Evolutionary conservation across 2,329 filamentous ascomycete species (phyloP).

Genomic region (Phyllosticta paracitricarpa): DNA sequence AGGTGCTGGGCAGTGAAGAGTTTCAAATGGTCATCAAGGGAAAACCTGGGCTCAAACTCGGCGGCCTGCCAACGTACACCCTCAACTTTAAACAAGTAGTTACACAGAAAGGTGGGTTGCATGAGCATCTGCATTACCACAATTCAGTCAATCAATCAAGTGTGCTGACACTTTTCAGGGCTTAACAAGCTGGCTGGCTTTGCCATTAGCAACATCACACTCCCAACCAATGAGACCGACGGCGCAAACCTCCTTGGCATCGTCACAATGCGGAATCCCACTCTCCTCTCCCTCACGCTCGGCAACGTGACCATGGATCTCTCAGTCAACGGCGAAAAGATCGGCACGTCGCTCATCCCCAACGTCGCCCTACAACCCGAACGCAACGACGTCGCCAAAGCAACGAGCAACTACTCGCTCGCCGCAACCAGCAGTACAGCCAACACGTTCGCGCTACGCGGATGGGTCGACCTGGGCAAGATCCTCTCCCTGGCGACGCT

Average conservation of each 20-base stretch:
- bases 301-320: slow-evolving; percentile 56
- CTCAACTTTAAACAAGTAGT: slow-evolving; percentile 48
- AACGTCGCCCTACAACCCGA: slow-evolving; percentile 52
- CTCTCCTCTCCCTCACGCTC: slow-evolving; percentile 54
- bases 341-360: slow-evolving; percentile 49
- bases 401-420: not conserved
- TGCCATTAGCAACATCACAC: slow-evolving; percentile 30
- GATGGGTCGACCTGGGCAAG: slow-evolving; percentile 41
- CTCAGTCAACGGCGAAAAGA: slow-evolving; percentile 39
- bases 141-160: too few species aligned
- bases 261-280: slow-evolving; percentile 53
- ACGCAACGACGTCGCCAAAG: slow-evolving; percentile 14
- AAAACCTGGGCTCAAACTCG: slow-evolving; percentile 41
- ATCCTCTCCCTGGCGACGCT: slow-evolving; percentile 36
- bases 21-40: slow-evolving; percentile 43
- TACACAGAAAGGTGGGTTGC: slow-evolving; percentile 45
- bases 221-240: slow-evolving; percentile 25
- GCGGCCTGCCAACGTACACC: slow-evolving; percentile 37
- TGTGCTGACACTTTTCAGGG: slow-evolving; percentile 20
- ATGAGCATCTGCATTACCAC: not conserved
- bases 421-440: not conserved
- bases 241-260: slow-evolving; percentile 53
- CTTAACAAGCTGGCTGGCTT: slow-evolving; percentile 48
- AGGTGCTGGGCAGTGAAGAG: slow-evolving; percentile 39
- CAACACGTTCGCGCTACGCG: slow-evolving; percentile 47